Evolutionary conservation across 345 rosid genomes (phyloP).

Genomic region (Salix viminalis): DNA sequence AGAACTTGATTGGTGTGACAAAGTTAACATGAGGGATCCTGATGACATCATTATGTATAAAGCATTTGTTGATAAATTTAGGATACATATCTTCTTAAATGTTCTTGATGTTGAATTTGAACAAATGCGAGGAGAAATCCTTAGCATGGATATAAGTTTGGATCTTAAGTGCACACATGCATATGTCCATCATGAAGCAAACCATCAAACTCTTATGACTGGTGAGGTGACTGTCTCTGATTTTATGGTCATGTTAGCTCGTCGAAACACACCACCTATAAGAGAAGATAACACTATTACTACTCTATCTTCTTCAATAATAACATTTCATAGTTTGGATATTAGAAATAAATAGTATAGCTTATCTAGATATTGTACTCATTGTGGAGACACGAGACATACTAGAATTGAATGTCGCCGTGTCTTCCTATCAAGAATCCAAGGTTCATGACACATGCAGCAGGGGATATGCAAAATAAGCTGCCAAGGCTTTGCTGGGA

Average conservation of each 20-base stretch:
- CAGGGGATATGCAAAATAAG: too few relatives aligned
- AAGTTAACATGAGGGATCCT: conserved; percentile 3
- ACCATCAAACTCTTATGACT: neutral
- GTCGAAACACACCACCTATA: neutral
- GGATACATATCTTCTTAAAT: neutral
- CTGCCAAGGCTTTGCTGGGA: too few relatives aligned
- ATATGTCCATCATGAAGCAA: neutral
- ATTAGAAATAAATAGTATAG: neutral
- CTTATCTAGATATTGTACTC: neutral
- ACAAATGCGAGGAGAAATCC: too few relatives aligned
- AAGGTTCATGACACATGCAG: too few relatives aligned
- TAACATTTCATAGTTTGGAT: neutral
- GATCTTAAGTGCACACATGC: neutral
- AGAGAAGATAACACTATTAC: too few relatives aligned
- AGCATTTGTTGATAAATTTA: neutral
- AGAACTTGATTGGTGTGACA: conserved; percentile 3
- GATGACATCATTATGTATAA: conserved; percentile 7
- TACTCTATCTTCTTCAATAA: too few relatives aligned
- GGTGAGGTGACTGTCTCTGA: neutral
- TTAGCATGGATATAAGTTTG: too few relatives aligned
- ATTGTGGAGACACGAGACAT: neutral
- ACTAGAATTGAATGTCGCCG: too few relatives aligned
- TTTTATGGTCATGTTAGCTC: neutral
- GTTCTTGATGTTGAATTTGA: too few relatives aligned
- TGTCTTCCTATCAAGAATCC: too few relatives aligned